Evolutionary conservation across 371 early-diverging fungal species (phyloP).

Genomic region (Lichtheimia corymbifera): DNA sequence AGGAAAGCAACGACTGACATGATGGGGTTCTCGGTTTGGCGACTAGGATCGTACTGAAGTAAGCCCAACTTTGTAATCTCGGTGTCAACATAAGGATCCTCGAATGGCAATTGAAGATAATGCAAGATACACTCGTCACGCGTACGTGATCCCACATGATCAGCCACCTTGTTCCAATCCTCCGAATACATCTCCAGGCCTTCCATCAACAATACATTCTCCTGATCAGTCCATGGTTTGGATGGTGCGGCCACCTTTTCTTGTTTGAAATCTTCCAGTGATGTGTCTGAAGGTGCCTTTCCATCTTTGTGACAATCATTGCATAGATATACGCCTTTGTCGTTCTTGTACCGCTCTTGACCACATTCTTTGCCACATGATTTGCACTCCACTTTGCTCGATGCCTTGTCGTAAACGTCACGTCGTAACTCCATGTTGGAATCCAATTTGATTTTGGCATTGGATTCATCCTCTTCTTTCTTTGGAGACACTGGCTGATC

Average conservation of each 20-base stretch:
- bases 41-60: conserved; percentile 54
- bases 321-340: conserved; percentile 72
- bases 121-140: conserved; percentile 49
- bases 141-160: conserved; percentile 42
- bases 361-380: conserved; percentile 87
- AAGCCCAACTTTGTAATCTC: conserved; percentile 43
- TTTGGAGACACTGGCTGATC: not conserved
- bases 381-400: conserved; percentile 48
- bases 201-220: conserved; percentile 31
- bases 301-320: conserved; percentile 80
- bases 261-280: conserved; percentile 80
- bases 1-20: conserved; percentile 95
- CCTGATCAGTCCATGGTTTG: conserved; percentile 42
- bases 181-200: conserved; percentile 32
- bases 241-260: conserved; percentile 19
- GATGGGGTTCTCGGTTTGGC: conserved; percentile 89
- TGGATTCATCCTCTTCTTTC: conserved; percentile 6
- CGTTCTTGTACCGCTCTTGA: conserved; percentile 65
- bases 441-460: conserved; percentile 15
- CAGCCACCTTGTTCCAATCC: conserved; percentile 43
- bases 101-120: conserved; percentile 36
- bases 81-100: conserved; percentile 72
- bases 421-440: conserved; percentile 45
- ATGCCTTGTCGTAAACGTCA: conserved; percentile 41
- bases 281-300: conserved; percentile 79